Evolutionary conservation across 192 early-diverging fungal species (phyloP).

Genomic region (Phycomyces nitens): DNA sequence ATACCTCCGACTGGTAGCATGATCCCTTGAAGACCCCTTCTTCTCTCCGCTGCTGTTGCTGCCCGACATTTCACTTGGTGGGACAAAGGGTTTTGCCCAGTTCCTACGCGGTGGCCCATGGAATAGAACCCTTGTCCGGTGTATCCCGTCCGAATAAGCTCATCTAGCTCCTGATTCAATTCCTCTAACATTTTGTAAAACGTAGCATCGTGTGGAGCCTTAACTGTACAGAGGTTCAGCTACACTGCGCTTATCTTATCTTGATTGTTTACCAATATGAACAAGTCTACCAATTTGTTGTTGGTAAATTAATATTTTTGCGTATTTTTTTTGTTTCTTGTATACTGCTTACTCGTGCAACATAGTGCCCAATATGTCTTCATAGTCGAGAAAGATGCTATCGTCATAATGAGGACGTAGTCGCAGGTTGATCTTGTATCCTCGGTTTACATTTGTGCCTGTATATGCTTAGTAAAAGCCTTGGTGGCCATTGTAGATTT

Average conservation of each 20-base stretch:
- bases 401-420: conserved; percentile 53
- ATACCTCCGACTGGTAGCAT: conserved; percentile 60
- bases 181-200: conserved; percentile 62
- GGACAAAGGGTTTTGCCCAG: conserved; percentile 36
- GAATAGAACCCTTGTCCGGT: conserved; percentile 56
- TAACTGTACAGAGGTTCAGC: conserved; percentile 27
- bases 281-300: conserved; percentile 22
- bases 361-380: conserved; percentile 71
- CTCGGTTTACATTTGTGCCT: conserved; percentile 71
- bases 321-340: not conserved
- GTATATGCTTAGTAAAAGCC: conserved; percentile 10
- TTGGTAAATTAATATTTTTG: not conserved
- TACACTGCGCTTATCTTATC: conserved; percentile 1
- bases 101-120: conserved; percentile 46
- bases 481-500: not conserved
- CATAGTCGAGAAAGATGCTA: conserved; percentile 53
- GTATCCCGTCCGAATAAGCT: conserved; percentile 43
- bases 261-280: conserved; percentile 21
- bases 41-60: conserved; percentile 54
- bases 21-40: conserved; percentile 41
- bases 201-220: conserved; percentile 59
- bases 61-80: conserved; percentile 39
- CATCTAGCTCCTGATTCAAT: conserved; percentile 61
- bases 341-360: conserved; percentile 58
- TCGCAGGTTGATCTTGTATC: conserved; percentile 63